Base-by-base conservation (phyloP, 139 green algal species). In the Coelastrella sp. region DNA sequence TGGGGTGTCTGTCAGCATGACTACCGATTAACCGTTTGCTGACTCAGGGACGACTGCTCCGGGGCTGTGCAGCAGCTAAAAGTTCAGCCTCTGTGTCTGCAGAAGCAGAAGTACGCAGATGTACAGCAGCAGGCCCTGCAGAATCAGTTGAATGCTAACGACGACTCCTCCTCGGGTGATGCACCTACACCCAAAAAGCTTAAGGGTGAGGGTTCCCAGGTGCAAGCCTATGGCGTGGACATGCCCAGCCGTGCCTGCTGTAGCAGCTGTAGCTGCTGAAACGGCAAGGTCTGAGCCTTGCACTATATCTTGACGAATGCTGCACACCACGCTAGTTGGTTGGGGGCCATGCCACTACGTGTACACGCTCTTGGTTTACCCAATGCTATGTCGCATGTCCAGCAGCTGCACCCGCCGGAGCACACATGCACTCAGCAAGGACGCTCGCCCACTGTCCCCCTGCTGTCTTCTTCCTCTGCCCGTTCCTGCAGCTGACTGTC, bases 41-140 rank as follows among this genome's bases (percentile, higher is more conserved):
- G 64, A 71, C 13, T 14, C 64, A 71, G 64, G 64, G 16, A 20
- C 11, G 11, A 71, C 32, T 47, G 32, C 32, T 47, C 0, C 32
- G 32, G 32, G 64, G 64, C 2, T 11, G 64, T 71, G 64, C 64
- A 71, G 64, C 64, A 7, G 64, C 64, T 71, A 47, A 47, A 14
- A 71, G 64, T 71, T 71, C 11, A 14, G 68, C 5, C 17, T 6
- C 14, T 47, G 8, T 23, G 5, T 86, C 3, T 90, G 74, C 85
- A 90, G 85, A 83, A 58, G 47, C 73, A 85, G 56, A 91, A 87
- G 78, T 61, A 86, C 32, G 66, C n/a, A 73, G 78, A 58, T 19
- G 87, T 64, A 59, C 87, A 91, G 87, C 87, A 91, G 79, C 54
- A 80, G 78, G 87, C 87, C 19, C 13, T 86, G 10, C 64, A 87